A percentile compares a stretch with the other conserved stretches of the same genome.
phyloP scores from a whole-genome alignment of 306 rosid species.

The Argentina anserina region DNA sequence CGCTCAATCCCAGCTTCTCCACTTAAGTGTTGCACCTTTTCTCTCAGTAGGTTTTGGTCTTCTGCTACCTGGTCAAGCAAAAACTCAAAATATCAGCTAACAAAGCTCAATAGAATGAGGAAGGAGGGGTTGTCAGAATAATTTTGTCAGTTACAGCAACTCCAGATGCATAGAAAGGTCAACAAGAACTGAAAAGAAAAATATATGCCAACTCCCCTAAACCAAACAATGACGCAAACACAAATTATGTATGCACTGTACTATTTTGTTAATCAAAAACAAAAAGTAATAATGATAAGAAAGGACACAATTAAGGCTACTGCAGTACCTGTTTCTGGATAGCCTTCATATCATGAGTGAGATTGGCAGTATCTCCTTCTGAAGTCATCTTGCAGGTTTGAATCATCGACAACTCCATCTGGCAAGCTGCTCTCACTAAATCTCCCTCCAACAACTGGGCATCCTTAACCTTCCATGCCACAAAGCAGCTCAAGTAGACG shows the following conservation, averaged over 20 bases:
- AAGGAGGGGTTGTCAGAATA: neutral
- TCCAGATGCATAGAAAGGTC: neutral
- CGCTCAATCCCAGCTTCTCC: slow-evolving; percentile 91
- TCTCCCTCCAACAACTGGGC: slow-evolving; percentile 82
- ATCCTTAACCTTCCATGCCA: slow-evolving; percentile 89
- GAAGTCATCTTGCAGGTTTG: slow-evolving; percentile 86
- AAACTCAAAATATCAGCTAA: neutral
- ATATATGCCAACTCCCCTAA: no score
- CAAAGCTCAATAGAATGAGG: neutral
- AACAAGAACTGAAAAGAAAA: no score
- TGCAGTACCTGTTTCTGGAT: slow-evolving; percentile 75
- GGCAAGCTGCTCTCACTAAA: slow-evolving; percentile 96
- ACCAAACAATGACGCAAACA: neutral
- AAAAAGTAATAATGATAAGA: neutral
- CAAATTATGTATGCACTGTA: neutral
- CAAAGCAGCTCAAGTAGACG: slow-evolving; percentile 80
- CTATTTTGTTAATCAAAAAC: neutral
- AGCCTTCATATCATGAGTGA: slow-evolving; percentile 91
- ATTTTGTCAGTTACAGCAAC: neutral
- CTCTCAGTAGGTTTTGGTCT: slow-evolving; percentile 77
- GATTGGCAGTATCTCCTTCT: slow-evolving; percentile 47
- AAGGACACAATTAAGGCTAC: neutral
- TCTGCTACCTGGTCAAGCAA: slow-evolving; percentile 55
- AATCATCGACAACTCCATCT: slow-evolving; percentile 91
- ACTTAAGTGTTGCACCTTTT: slow-evolving; percentile 74